Conservation (phyloP, 345 rosid species). For the Eucalyptus grandis region DNA sequence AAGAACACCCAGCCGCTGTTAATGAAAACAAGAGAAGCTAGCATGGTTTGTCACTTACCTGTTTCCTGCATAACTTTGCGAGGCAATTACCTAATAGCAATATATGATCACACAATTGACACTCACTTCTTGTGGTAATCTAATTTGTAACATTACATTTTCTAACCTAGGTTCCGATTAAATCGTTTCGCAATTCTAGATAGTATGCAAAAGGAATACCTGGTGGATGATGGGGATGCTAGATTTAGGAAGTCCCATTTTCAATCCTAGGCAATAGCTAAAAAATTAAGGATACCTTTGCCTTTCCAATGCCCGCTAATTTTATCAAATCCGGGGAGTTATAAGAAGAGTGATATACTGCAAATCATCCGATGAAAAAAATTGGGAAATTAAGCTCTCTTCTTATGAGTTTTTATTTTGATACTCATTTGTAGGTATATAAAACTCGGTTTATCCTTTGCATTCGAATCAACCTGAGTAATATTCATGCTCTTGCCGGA, state of each 20-base stretch:
- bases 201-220: not conserved
- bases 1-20: slow-evolving; percentile 9
- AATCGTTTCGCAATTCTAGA: no score
- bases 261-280: no score
- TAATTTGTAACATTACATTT: not conserved
- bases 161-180: not conserved
- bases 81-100: slow-evolving; percentile 25
- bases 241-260: no score
- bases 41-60: slow-evolving; percentile 26
- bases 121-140: not conserved
- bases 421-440: not conserved
- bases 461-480: no score
- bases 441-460: not conserved
- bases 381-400: not conserved
- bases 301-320: no score
- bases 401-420: not conserved
- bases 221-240: no score
- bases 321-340: no score
- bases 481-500: not conserved
- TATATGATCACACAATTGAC: not conserved
- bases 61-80: slow-evolving; percentile 42
- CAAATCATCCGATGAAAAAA: not conserved
- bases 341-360: not conserved
- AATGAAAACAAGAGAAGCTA: slow-evolving; percentile 19
- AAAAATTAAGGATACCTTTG: no score